phyloP scores from a whole-genome alignment of 257 asterid genomes.

The Verbascum thapsus region DNA sequence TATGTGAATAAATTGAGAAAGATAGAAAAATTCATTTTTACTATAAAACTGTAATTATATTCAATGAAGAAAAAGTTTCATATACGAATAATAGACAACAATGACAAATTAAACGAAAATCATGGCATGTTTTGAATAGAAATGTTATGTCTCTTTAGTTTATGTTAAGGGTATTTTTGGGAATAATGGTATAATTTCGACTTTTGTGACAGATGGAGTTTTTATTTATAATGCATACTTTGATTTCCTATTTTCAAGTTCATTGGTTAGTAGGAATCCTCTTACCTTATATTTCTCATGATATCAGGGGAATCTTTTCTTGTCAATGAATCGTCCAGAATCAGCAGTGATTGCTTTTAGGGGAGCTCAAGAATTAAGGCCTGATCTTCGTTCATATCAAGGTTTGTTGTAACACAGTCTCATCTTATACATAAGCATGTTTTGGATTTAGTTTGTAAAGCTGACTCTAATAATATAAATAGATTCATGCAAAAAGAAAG shows the following conservation, averaged over 20 bases:
- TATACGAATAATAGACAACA: no score
- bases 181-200: no score
- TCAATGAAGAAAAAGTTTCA: no score
- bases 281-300: constrained; percentile 21
- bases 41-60: no score
- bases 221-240: constrained; percentile 1
- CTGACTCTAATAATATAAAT: background rate
- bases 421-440: background rate
- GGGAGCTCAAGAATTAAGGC: constrained; percentile 90
- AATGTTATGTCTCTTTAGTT: no score
- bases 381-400: constrained; percentile 99
- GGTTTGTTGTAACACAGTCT: constrained; percentile 43
- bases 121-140: no score
- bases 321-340: constrained; percentile 89
- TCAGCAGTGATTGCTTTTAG: constrained; percentile 81
- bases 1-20: no score
- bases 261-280: background rate
- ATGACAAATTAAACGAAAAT: no score
- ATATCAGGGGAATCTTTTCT: constrained; percentile 83
- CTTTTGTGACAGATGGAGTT: no score
- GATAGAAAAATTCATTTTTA: no score
- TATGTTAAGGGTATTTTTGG: no score
- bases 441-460: constrained; percentile 17
- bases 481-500: constrained; percentile 13
- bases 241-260: constrained; percentile 6